phyloP scores from a whole-genome alignment of 805 yeast species.

The Metschnikowia shivogae region DNA sequence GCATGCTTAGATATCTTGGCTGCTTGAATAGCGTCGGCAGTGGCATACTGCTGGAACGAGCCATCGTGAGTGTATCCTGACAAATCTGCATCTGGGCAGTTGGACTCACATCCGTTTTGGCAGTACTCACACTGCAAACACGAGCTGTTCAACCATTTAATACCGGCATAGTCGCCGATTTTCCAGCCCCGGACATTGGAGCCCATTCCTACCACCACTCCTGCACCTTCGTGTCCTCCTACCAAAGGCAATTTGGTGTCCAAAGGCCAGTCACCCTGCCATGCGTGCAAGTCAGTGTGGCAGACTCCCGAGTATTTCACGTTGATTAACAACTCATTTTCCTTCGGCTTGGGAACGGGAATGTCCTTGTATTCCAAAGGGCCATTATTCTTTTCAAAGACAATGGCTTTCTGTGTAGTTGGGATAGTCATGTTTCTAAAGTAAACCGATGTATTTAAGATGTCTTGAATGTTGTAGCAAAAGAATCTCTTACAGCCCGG shows the following conservation, averaged over 20 bases:
- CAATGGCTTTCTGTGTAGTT: constrained; percentile 40
- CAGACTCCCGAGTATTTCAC: constrained; percentile 46
- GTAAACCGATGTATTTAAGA: not conserved
- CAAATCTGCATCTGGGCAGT: constrained; percentile 63
- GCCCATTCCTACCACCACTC: constrained; percentile 43
- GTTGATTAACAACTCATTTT: constrained; percentile 40
- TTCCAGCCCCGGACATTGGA: constrained; percentile 40
- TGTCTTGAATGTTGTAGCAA: not conserved
- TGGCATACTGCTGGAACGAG: constrained; percentile 64
- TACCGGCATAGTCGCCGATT: constrained; percentile 42
- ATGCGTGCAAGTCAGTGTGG: constrained; percentile 46
- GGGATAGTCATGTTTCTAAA: constrained; percentile 25
- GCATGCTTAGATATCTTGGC: constrained; percentile 54
- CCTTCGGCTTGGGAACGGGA: constrained; percentile 40
- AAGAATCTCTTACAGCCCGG: not conserved
- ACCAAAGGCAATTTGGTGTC: constrained; percentile 43
- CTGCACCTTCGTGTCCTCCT: constrained; percentile 49
- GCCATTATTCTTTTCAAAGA: constrained; percentile 41
- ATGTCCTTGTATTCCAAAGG: constrained; percentile 36
- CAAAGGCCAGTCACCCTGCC: constrained; percentile 48
- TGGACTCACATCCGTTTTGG: constrained; percentile 41
- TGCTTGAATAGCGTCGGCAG: constrained; percentile 63
- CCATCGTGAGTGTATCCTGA: constrained; percentile 74
- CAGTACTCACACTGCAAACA: constrained; percentile 42
- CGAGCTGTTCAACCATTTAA: constrained; percentile 46